A percentile compares a stretch with the other conserved stretches of the same genome.
Conservation (phyloP, 2,329 filamentous ascomycete genomes). For the Xylogone sp. region DNA sequence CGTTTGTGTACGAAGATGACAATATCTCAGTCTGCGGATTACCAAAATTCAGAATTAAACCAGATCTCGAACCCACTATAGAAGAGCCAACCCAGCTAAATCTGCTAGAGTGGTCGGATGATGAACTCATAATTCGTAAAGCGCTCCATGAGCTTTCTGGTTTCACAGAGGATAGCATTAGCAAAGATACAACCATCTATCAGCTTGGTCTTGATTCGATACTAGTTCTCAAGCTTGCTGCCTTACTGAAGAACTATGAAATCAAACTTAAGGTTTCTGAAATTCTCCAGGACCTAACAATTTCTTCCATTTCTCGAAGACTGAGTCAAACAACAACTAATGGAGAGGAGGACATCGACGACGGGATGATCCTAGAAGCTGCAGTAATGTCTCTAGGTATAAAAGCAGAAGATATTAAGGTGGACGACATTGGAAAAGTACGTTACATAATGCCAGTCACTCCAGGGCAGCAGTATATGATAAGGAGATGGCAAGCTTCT, state of each 20-base stretch:
- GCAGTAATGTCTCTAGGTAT: constrained; percentile 37
- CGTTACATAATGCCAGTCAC: constrained; percentile 60
- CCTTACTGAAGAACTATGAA: constrained; percentile 61
- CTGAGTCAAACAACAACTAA: constrained; percentile 24
- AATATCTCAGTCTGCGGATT: constrained; percentile 64
- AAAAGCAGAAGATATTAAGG: constrained; percentile 30
- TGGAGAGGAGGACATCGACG: constrained; percentile 30
- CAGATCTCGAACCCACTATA: neutral
- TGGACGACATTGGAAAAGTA: constrained; percentile 43
- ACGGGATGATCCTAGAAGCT: constrained; percentile 33
- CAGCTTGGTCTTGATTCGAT: constrained; percentile 89
- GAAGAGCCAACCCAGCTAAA: neutral
- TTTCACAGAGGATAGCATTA: constrained; percentile 54
- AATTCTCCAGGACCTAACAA: constrained; percentile 62
- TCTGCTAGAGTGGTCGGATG: constrained; percentile 29
- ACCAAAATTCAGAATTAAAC: constrained; percentile 33
- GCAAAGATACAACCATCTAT: constrained; percentile 64
- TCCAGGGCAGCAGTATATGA: constrained; percentile 77
- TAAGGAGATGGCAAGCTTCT: constrained; percentile 70
- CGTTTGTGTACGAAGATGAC: constrained; percentile 49
- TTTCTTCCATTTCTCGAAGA: constrained; percentile 57
- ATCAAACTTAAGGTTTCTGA: constrained; percentile 66
- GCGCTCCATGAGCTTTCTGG: constrained; percentile 57
- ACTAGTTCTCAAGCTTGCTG: constrained; percentile 78
- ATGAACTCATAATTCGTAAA: constrained; percentile 36